Percentiles rank a stretch among this genome's conserved stretches.
Evolutionary conservation across 2,329 filamentous ascomycete genomes (phyloP).

Genomic region (Talaromyces sp.): DNA sequence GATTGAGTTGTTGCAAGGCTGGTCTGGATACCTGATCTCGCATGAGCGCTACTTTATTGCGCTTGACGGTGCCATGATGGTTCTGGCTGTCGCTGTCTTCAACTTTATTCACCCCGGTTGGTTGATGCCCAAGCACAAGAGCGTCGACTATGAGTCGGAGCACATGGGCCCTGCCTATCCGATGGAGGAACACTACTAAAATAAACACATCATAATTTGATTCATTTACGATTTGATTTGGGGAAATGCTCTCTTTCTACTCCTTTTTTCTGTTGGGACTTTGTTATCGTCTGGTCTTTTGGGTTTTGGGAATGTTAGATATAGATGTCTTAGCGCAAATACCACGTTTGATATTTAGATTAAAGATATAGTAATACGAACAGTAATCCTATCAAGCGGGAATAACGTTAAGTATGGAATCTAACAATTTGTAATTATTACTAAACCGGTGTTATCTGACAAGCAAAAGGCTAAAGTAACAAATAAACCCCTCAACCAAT

Average conservation of each 20-base stretch:
- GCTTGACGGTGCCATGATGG: constrained; percentile 46
- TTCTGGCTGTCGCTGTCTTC: constrained; percentile 40
- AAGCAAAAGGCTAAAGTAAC: not conserved
- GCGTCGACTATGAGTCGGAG: constrained; percentile 6
- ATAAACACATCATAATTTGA: too few species aligned
- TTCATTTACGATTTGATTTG: not conserved
- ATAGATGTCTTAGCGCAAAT: not conserved
- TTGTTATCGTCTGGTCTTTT: not conserved
- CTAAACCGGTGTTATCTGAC: not conserved
- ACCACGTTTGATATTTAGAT: not conserved
- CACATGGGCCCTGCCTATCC: not conserved
- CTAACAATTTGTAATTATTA: not conserved
- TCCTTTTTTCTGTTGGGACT: not conserved
- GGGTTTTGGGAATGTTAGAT: not conserved
- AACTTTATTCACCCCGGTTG: constrained; percentile 41
- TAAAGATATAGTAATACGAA: not conserved
- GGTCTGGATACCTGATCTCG: constrained; percentile 47
- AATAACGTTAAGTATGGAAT: not conserved
- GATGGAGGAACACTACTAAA: not conserved
- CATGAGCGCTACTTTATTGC: constrained; percentile 46
- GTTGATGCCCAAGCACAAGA: constrained; percentile 24
- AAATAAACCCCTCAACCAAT: not conserved
- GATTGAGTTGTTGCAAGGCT: constrained; percentile 46
- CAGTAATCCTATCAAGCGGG: too few species aligned
- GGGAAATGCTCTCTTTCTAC: not conserved